Evolutionary conservation across 2,329 filamentous ascomycete genomes (phyloP).

Genomic region (Trichoderma atroviride): DNA sequence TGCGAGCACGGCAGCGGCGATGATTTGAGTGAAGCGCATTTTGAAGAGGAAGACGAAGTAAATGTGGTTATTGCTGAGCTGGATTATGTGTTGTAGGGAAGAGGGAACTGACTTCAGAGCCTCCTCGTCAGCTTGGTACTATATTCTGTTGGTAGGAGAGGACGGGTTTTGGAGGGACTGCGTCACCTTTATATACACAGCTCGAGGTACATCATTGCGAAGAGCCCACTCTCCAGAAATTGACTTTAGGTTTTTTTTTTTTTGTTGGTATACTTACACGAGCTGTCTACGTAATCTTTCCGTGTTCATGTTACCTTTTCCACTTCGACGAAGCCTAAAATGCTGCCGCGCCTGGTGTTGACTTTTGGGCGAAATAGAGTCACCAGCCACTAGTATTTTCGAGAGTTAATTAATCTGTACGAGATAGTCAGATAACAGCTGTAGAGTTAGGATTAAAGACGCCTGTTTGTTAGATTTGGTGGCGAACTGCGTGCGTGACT

Average conservation of each 20-base stretch:
- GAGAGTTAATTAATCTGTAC: not conserved
- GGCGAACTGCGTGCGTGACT: not conserved
- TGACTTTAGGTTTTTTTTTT: no score
- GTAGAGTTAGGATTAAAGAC: no score
- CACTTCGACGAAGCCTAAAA: not conserved
- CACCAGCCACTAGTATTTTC: not conserved
- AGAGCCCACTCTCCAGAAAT: not conserved
- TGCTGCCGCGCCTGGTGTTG: not conserved
- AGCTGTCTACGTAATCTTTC: not conserved
- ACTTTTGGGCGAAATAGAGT: not conserved
- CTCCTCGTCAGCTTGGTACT: not conserved
- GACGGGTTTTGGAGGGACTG: not conserved
- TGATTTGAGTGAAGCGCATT: conserved; percentile 1
- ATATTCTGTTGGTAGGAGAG: not conserved
- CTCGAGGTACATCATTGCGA: not conserved
- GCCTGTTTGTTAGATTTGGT: not conserved
- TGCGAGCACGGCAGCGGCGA: not conserved
- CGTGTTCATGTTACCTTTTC: not conserved
- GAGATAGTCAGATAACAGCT: not conserved
- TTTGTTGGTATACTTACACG: not conserved
- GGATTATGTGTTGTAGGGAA: not conserved
- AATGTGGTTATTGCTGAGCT: not conserved
- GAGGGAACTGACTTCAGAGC: not conserved
- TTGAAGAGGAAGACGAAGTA: not conserved
- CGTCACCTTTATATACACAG: not conserved